Conservation (phyloP, 352 stramenopile species). For the Phytophthora lateralis region DNA sequence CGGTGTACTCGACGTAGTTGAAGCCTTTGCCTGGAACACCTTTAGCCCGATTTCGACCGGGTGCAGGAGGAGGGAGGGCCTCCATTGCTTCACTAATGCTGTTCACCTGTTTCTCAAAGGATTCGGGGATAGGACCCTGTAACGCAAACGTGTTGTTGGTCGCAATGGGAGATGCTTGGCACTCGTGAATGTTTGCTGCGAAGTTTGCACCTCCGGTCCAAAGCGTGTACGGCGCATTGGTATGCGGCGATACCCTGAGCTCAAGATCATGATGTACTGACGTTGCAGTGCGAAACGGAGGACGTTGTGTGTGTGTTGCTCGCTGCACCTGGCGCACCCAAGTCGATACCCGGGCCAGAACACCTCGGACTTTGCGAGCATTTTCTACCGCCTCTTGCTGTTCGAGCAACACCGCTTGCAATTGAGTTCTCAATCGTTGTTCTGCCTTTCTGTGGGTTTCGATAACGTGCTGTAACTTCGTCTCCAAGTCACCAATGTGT, state of each 20-base stretch:
- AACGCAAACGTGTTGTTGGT: slow-evolving; percentile 4
- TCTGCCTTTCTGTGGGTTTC: slow-evolving; percentile 24
- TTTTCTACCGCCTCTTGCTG: slow-evolving; percentile 33
- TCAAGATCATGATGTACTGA: slow-evolving; percentile 15
- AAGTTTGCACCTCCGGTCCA: slow-evolving; percentile 12
- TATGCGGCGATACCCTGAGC: slow-evolving; percentile 14
- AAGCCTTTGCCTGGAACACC: slow-evolving; percentile 22
- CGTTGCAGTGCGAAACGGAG: slow-evolving; percentile 2
- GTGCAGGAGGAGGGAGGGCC: slow-evolving; percentile 21
- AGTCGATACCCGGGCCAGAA: slow-evolving; percentile 25
- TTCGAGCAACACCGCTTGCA: slow-evolving; percentile 19
- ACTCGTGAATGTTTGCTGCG: slow-evolving; percentile 15
- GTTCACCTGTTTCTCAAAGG: slow-evolving; percentile 4
- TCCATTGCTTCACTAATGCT: not conserved
- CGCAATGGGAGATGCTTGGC: slow-evolving; percentile 10
- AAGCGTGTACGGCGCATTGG: slow-evolving; percentile 19
- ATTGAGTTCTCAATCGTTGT: slow-evolving; percentile 14
- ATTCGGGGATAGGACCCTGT: slow-evolving; percentile 15
- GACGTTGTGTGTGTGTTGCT: slow-evolving; percentile 11
- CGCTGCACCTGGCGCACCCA: slow-evolving; percentile 35
- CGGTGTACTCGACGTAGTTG: slow-evolving; percentile 14
- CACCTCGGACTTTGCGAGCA: slow-evolving; percentile 27
- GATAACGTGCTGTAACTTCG: slow-evolving; percentile 23
- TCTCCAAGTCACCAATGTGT: slow-evolving; percentile 16
- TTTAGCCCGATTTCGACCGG: slow-evolving; percentile 22